Base-by-base conservation (phyloP, 2,329 filamentous ascomycete species). In the Pseudogymnoascus verrucosus region DNA sequence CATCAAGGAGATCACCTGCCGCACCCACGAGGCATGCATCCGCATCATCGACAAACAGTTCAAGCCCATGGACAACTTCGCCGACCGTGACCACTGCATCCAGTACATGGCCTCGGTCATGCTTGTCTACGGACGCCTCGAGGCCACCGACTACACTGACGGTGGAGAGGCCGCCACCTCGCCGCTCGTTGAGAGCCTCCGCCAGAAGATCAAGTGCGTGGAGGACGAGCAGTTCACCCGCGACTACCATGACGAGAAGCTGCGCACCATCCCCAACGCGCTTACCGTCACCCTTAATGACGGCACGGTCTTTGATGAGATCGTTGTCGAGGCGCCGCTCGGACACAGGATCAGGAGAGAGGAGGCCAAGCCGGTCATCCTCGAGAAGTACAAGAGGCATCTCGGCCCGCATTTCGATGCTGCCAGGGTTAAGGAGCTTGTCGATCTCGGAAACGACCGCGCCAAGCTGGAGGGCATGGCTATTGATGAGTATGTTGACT, bases 41-140 rank as follows among this genome's bases (percentile, higher is more conserved):
- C 92, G 95, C 73, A 99, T 99, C 79, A 99, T 99, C 73, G 95
- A 99, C 85, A 99, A 99, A 85, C 95, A 99, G 80, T 96, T 96
- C 85, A 98, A 97, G 85, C 88, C 93, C 71, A 96, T 99, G 91
- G 93, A 97, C 83, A 99, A 99, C 87, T 99, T 98, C 74, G 95
- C 95, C 74, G 95, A 99, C 80, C 92, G 95, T 74, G 95, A 99
- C 79, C 95, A 99, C 85, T 99, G 95, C 80, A 93, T 99, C 70
- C 95, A 98, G 82, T 99, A 99, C 86, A 99, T 99, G 95, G 90
- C 91, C 74, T 83, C 93, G 68, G 92, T 91, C 73, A 98, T 98
- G 92, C 89, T 99, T 70, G 89, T 89, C 69, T 98, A 93, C 78
- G 91, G 95, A 77, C 92, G 95, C 69, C 89, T 99, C 67, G 90